Base-by-base conservation (phyloP, 208 protist species). In the Crithidia mellificae region DNA sequence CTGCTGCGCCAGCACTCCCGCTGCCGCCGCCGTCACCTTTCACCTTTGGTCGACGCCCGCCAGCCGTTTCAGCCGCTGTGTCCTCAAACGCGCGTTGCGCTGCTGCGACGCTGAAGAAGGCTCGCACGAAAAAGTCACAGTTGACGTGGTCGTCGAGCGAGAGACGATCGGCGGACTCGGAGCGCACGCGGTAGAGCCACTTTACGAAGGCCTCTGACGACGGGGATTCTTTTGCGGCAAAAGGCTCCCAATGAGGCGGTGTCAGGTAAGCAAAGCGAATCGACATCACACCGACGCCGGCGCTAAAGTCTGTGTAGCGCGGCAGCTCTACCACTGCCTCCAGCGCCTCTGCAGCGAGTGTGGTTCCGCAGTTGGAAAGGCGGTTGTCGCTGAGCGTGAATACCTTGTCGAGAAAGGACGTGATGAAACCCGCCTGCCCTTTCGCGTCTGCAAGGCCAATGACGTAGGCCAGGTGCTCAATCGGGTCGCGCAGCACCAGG, bases 61-160 rank as follows among this genome's bases (percentile, higher is more conserved):
- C n/a, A n/a, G n/a, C n/a, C n/a, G n/a, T n/a, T n/a, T 52, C 57
- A 7, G 49, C 24, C 22, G 30, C 36, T 12, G 56, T 70, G 38
- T 76, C 63, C 49, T 76, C 70, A 38, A 76, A 61, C 7, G 25
- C 49, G 27, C 70, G 63, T 6, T 76, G 56, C 38, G 63, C 55
- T 2, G 63, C 70, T 0, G 70, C 63, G 39, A 70, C 29, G 54
- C 63, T 53, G 63, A 76, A 76, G n/a, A 70, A 38, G 17, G 63
- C 12, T 27, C 30, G 62, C 22, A 70, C 70, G 30, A 64, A 43
- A 44, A 70, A 66, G n/a, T 70, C 55, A 25, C 58, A 65, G 54
- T 53, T 52, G 11, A 65, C 41, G 63, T 70, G 29, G 22, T 65
- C 63, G 25, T 30, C 46, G 6, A 65, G 54, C 19, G 44, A 50